A percentile compares a stretch with the other conserved stretches of the same genome.
phyloP scores from a whole-genome alignment of 2,329 filamentous ascomycete species.

The Phyllosticta citribraziliensis region DNA sequence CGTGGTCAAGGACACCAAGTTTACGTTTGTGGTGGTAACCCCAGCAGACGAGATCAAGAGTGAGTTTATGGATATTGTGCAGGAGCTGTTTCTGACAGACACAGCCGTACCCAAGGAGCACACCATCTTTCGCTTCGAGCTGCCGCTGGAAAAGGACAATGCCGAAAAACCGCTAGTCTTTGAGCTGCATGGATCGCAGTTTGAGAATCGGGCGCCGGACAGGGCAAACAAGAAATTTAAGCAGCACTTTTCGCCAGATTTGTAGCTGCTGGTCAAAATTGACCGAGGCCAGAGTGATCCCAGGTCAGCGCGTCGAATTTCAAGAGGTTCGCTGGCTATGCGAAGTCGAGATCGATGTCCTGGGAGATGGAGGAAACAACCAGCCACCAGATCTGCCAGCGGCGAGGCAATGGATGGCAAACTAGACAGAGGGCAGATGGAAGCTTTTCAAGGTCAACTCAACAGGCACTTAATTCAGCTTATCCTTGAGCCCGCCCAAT shows the following conservation, averaged over 20 bases:
- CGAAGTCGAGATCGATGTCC: no score
- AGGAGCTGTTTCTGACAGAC: conserved; percentile 7
- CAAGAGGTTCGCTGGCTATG: no score
- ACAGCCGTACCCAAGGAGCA: conserved; percentile 76
- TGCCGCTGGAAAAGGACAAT: conserved; percentile 40
- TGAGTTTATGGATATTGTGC: conserved; percentile 22
- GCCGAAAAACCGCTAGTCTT: conserved; percentile 52
- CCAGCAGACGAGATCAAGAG: conserved; percentile 58
- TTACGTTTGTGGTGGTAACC: conserved; percentile 77
- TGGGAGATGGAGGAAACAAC: background rate
- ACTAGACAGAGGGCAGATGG: background rate
- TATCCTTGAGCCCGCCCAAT: background rate
- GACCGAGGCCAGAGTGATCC: background rate
- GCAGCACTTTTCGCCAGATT: conserved; percentile 42
- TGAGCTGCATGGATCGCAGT: conserved; percentile 80
- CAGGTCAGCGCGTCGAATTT: no score
- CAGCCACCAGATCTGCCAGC: background rate
- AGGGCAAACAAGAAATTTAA: conserved; percentile 89
- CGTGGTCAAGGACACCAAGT: conserved; percentile 79
- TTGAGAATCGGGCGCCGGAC: conserved; percentile 73
- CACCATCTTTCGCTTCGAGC: conserved; percentile 68
- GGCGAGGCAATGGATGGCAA: background rate
- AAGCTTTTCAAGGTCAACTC: background rate
- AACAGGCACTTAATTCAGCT: background rate
- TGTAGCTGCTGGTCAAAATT: background rate